Base-by-base conservation (phyloP, 2,329 filamentous ascomycete species). In the Zasmidium angulare region DNA sequence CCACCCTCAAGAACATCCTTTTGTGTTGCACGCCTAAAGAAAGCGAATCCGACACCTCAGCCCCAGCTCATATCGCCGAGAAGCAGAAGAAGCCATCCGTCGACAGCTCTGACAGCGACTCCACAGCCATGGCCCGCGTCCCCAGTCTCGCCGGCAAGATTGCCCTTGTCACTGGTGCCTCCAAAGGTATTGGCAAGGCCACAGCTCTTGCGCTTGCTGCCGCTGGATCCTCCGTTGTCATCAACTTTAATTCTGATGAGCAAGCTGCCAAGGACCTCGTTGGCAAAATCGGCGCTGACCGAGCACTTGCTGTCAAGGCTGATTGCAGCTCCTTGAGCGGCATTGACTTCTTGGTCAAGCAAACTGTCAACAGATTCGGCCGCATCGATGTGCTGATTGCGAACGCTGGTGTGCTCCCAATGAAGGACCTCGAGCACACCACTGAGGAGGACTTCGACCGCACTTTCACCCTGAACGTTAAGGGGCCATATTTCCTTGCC, bases 381-480 rank as follows among this genome's bases (percentile, higher is more conserved):
- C 79, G 78, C 59, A 81, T 88, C 63, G 85, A 88, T 73, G 78
- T 86, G 31, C 62, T 87, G 2, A 75, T 88, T 49, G 76, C 81
- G 1, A 86, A 84, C 61, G 84, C 85, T 0, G 85, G 79, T 0
- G 74, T 84, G 72, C 74, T 85, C 72, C 74, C 74, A 1, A 78
- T 83, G 73, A 76, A 74, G 20, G 77, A 79, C 50, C 74, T 87
- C 12, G 78, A 79, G 29, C 66, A 74, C 21, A 77, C 79, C 1
- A 82, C 76, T 0, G 81, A 85, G 68, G 76, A 72, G 7, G 76
- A 80, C 61, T 86, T 81, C 66, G 82, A 85, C 63, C 62, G 59
- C 6, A 73, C 72, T 2, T 83, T 82, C 65, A 72, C 72, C 47
- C 59, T 85, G 40, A 86, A 86, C 68, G 82, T 86, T 56, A 85